phyloP scores from a whole-genome alignment of 352 stramenopile species.

The Achlya hypogyna region DNA sequence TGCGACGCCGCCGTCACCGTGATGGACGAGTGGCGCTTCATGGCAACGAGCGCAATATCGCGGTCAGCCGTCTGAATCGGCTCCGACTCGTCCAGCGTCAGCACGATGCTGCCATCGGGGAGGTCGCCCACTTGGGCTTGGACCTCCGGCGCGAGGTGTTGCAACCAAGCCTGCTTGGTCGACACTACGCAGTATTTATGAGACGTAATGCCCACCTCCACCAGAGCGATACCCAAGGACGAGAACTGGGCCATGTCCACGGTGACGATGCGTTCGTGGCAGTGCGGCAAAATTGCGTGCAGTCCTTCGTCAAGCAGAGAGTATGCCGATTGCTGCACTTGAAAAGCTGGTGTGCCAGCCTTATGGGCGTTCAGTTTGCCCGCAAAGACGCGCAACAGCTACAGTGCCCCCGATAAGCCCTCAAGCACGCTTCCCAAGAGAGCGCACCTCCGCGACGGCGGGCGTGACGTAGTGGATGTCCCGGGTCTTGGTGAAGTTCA shows the following conservation, averaged over 20 bases:
- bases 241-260: slow-evolving; percentile 51
- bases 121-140: slow-evolving; percentile 39
- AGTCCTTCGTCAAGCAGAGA: slow-evolving; percentile 62
- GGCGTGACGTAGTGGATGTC: slow-evolving; percentile 58
- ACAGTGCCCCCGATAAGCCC: not conserved
- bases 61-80: slow-evolving; percentile 61
- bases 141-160: slow-evolving; percentile 53
- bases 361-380: slow-evolving; percentile 52
- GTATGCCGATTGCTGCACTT: slow-evolving; percentile 27
- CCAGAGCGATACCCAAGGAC: slow-evolving; percentile 24
- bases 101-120: slow-evolving; percentile 46
- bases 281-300: slow-evolving; percentile 41
- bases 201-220: not conserved
- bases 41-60: slow-evolving; percentile 51
- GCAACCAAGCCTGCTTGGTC: slow-evolving; percentile 66
- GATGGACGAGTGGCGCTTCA: slow-evolving; percentile 70
- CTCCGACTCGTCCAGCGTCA: slow-evolving; percentile 75
- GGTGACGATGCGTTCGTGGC: slow-evolving; percentile 37
- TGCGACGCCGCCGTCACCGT: slow-evolving; percentile 51
- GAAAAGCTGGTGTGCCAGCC: slow-evolving; percentile 46
- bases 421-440: not conserved
- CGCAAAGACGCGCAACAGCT: slow-evolving; percentile 27
- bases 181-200: slow-evolving; percentile 23
- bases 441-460: slow-evolving; percentile 32
- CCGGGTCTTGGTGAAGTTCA: slow-evolving; percentile 55